Evolutionary conservation across 129 eudicot species (phyloP), one percentile per base, ranked within the genome.

Genomic region (Logfia minima): DNA sequence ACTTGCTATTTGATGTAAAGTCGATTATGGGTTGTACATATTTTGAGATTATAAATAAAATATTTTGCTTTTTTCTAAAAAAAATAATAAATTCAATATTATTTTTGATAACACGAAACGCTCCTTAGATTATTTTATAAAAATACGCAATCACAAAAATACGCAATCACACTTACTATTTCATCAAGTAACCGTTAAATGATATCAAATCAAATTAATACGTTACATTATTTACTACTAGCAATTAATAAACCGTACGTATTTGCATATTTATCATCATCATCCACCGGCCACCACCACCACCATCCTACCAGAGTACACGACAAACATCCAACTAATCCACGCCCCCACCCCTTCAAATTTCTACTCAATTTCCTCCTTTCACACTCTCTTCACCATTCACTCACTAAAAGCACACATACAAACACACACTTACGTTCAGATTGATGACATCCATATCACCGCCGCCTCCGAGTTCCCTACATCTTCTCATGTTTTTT

Each of bases 301-400:
- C 68, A 48, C 70, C 60, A 58, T 67, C 70, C 61, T 70, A 70
- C 76, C 71, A 71, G 61, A 31, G 53, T 8, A 78, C 64, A 29
- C 62, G 82, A 70, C 82, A 70, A 78, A 70, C 19, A 24, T 62
- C 63, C 77, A 70, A 78, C 82, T n/a, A 78, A 71, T 48, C 64
- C 22, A 60, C 63, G 76, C 64, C 82, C 70, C 82, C 82, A 39
- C 62, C 52, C 61, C 24, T 70, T 61, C 21, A 59, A 70, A 39
- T 2, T 70, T 70, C 60, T 39, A 69, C 81, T 69, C 81, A 26
- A 58, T 77, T 68, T 17, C 23, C 58, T 24, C 74, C 35, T 67
- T 77, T 68, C 76, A 39, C 37, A 69, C 75, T 68, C 6, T 62
- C 68, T 26, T 62, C 37, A 62, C 51, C 76, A 56, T 61, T 68